Percentiles rank a stretch among this genome's conserved stretches.
These are phyloP conservation scores for Ambrosia hybrid DNA, from an alignment of 140 eudicot genomes.

Conservation along the genomic window DNA sequence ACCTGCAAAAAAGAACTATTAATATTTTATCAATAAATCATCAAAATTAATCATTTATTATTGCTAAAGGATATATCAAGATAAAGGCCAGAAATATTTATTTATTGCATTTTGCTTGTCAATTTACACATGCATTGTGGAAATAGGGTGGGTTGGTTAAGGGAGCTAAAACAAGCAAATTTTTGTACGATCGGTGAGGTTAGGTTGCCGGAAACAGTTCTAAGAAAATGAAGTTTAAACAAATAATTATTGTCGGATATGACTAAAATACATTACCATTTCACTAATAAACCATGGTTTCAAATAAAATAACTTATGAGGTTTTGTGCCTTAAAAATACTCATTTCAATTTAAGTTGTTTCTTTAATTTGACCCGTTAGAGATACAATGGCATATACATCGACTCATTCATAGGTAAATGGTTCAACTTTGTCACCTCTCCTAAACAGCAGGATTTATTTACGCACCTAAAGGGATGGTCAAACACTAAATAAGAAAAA, in stretches of 20 bases:
- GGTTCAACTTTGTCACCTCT: not conserved
- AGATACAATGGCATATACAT: not conserved
- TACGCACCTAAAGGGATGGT: conserved; percentile 5
- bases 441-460: not conserved
- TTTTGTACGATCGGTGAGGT: not conserved
- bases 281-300: not conserved
- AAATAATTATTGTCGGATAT: not conserved
- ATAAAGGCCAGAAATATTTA: not conserved
- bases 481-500: not conserved
- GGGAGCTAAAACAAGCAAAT: not conserved
- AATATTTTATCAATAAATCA: not conserved
- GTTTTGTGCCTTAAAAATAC: not conserved
- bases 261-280: not conserved
- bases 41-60: not conserved
- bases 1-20: conserved; percentile 41
- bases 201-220: not conserved
- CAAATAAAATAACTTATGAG: not conserved
- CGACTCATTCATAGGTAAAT: not conserved
- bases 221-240: not conserved
- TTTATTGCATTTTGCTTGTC: conserved; percentile 9
- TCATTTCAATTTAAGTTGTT: not conserved
- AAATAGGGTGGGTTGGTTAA: not conserved
- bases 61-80: not conserved
- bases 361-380: not conserved
- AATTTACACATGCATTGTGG: not conserved